Conservation (phyloP, 2,329 filamentous ascomycete species). For the Penicillium brasilianum region DNA sequence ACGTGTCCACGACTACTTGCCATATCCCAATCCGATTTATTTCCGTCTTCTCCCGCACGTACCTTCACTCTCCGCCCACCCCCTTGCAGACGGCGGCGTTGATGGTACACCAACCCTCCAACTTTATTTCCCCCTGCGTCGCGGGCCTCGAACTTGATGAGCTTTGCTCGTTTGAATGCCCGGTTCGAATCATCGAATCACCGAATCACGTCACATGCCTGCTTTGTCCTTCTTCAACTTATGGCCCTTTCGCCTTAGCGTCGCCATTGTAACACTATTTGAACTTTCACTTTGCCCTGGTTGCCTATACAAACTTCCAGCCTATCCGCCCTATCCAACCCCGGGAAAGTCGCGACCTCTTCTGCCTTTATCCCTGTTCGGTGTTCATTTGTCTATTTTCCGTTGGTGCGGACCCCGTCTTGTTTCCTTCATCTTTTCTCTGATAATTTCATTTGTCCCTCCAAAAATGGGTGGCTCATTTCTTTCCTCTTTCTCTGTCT, state of each 20-base stretch:
- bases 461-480: slow-evolving; percentile 23
- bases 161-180: background rate
- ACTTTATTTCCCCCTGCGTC: background rate
- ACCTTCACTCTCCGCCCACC: slow-evolving; percentile 12
- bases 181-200: background rate
- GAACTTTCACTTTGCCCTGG: slow-evolving; percentile 6
- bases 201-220: background rate
- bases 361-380: slow-evolving; percentile 3
- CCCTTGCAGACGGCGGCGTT: slow-evolving; percentile 25
- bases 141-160: background rate
- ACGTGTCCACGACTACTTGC: slow-evolving; percentile 23
- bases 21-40: background rate
- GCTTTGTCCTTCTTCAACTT: slow-evolving; percentile 11
- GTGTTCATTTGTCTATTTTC: slow-evolving; percentile 19
- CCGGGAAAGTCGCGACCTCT: background rate
- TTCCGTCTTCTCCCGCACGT: background rate
- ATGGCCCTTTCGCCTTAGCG: slow-evolving; percentile 36
- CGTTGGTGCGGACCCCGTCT: slow-evolving; percentile 10
- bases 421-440: background rate
- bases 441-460: slow-evolving; percentile 12
- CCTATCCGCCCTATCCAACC: background rate
- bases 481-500: slow-evolving; percentile 15
- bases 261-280: slow-evolving; percentile 37
- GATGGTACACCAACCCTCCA: background rate
- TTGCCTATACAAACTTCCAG: background rate